phyloP scores from a whole-genome alignment of 2,329 filamentous ascomycete species.

The Epichloe sibirici region DNA sequence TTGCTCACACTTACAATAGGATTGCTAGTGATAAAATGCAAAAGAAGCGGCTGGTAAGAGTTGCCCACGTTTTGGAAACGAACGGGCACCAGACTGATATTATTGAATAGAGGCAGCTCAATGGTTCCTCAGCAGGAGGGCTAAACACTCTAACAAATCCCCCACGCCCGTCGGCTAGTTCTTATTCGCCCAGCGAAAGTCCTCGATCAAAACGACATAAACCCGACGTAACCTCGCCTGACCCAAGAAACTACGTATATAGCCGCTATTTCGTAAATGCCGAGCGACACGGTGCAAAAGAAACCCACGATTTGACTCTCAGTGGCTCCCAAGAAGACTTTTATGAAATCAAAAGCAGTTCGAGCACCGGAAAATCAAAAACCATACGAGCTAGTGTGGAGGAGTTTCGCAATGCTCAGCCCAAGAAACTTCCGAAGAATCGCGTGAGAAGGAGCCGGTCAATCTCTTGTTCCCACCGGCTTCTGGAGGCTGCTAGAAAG shows the following conservation, averaged over 20 bases:
- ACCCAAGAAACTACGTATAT: background rate
- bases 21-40: constrained; percentile 11
- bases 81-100: constrained; percentile 2
- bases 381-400: background rate
- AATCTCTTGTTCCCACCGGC: constrained; percentile 14
- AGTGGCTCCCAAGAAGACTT: constrained; percentile 2
- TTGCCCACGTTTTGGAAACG: background rate
- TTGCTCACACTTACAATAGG: constrained; percentile 14
- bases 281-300: background rate
- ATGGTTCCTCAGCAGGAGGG: constrained; percentile 1
- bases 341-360: background rate
- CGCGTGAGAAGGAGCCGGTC: background rate
- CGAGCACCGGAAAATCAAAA: constrained; percentile 1
- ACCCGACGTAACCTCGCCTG: background rate
- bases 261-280: background rate
- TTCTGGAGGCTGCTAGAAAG: background rate
- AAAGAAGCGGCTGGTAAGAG: constrained; percentile 14
- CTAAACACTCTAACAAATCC: constrained; percentile 6
- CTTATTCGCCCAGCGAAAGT: background rate
- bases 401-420: background rate
- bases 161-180: background rate
- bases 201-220: constrained; percentile 4
- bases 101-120: constrained; percentile 2
- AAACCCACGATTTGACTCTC: background rate
- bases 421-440: background rate